These are phyloP conservation scores for Cercospora sesami DNA, from an alignment of 2,329 filamentous ascomycete species.

Conservation along the genomic window DNA sequence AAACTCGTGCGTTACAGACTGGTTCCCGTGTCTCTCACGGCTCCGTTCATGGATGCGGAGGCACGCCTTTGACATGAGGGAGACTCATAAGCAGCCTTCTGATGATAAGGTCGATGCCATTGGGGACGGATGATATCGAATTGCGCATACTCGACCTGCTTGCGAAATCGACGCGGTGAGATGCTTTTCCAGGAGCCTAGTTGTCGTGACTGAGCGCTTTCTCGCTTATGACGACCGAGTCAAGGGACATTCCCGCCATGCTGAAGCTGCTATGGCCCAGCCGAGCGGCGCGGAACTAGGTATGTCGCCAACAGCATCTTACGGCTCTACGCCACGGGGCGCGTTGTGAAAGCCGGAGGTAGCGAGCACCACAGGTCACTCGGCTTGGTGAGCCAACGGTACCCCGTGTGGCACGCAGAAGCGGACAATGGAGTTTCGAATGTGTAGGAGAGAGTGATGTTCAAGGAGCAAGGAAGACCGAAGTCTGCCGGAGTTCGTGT, in stretches of 20 bases:
- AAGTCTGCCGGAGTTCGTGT: not conserved
- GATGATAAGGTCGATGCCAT: not conserved
- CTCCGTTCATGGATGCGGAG: not conserved
- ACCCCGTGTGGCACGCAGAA: not conserved
- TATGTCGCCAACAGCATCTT: not conserved
- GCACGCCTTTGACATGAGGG: not conserved
- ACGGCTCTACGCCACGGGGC: not conserved
- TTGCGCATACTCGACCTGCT: not conserved
- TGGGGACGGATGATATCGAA: not conserved
- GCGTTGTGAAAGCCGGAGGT: not conserved
- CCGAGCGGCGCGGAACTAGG: not conserved
- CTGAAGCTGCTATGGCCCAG: not conserved
- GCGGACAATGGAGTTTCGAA: not conserved
- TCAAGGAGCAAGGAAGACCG: not conserved
- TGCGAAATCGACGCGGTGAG: no score
- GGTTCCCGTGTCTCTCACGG: not conserved
- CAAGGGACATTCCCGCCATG: not conserved
- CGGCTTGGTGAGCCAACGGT: not conserved
- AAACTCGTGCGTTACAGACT: not conserved
- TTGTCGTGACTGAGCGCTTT: no score
- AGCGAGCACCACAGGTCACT: not conserved
- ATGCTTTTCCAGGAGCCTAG: no score
- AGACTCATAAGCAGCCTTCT: not conserved
- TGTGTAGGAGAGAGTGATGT: not conserved
- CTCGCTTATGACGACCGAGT: no score